A percentile compares a stretch with the other conserved stretches of the same genome.
phyloP scores from a whole-genome alignment of 2,329 filamentous ascomycete species.

The Macroventuria anomochaeta region DNA sequence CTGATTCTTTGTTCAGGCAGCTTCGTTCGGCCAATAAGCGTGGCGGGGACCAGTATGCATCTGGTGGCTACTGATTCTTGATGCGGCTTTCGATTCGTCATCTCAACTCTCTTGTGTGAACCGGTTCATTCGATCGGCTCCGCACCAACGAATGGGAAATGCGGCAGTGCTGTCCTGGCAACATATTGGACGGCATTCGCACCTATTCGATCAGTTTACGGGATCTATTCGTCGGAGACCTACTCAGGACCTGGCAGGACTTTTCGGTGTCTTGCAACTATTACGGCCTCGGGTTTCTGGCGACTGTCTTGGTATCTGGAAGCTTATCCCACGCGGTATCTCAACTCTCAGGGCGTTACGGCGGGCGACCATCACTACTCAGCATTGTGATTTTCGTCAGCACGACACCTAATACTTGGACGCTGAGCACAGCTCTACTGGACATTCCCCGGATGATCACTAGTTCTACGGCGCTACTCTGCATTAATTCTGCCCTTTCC shows the following conservation, averaged over 20 bases:
- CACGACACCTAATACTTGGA: constrained; percentile 27
- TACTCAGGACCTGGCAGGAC: constrained; percentile 43
- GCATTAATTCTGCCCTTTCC: constrained; percentile 42
- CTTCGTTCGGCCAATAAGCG: constrained; percentile 61
- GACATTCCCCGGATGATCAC: constrained; percentile 36
- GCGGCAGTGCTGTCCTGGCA: constrained; percentile 53
- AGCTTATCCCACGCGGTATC: constrained; percentile 39
- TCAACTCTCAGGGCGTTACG: constrained; percentile 33
- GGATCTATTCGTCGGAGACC: constrained; percentile 46
- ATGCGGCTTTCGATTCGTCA: constrained; percentile 51
- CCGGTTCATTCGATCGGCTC: constrained; percentile 37
- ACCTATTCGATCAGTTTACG: constrained; percentile 46
- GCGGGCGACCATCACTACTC: constrained; percentile 29
- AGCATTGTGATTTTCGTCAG: constrained; percentile 24
- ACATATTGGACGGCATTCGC: constrained; percentile 47
- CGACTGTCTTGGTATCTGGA: constrained; percentile 38
- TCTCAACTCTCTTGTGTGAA: constrained; percentile 49
- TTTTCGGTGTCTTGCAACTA: constrained; percentile 34
- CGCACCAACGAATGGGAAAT: constrained; percentile 52
- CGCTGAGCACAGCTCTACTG: constrained; percentile 37
- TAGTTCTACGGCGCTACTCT: constrained; percentile 37
- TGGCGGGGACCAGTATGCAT: constrained; percentile 56
- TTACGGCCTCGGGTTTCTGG: constrained; percentile 36
- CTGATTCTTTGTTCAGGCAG: constrained; percentile 54
- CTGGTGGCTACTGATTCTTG: constrained; percentile 57